Base-by-base conservation (phyloP, 2,329 filamentous ascomycete species). In the Colletotrichum lupini region DNA sequence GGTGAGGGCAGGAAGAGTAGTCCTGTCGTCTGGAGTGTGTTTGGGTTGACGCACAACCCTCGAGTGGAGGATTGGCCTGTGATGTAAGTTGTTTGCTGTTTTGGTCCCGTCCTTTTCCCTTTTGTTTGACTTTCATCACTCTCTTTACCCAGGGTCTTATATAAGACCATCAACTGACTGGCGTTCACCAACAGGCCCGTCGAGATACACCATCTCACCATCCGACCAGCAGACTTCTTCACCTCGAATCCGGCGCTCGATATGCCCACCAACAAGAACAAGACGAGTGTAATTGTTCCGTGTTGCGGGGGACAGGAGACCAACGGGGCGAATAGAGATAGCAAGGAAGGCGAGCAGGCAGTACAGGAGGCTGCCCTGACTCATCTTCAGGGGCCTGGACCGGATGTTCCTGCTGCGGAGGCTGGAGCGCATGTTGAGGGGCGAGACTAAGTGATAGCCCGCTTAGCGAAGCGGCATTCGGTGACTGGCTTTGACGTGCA, bases 51-150 rank as follows among this genome's bases (percentile, higher is more conserved):
- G 11, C 85, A 88, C 67, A 87, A 87, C 64, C 85, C 85, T 1
- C 78, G 85, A 5, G 83, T 86, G 5, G 85, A 87, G 75, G 85
- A 87, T 73, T 87, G 86, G 86, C 85, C 85, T 5, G 85, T 87
- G 11, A 87, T 87, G 85, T 87, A 76, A 83, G 86, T 83, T 7
- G 37, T 35, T 8, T n/a, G 9, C 12, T 16, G n/a, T 30, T 5
- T 26, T 19, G 2, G 8, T 5, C 22, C 7, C 4, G n/a, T 35
- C 28, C n/a, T 52, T n/a, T n/a, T 35, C 5, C 19, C 26, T 56
- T 16, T 52, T 16, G 53, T 37, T 66, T 37, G 7, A 42, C 37
- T n/a, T 24, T 28, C 35, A 57, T 28, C 9, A 19, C 14, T 52
- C 28, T 11, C 46, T 19, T 24, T 35, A 55, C 52, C 49, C 49